Evolutionary conservation across 495 filamentous ascomycete species (phyloP), one percentile per base, ranked within the genome.

Genomic region (Astrocystis sublimbata): DNA sequence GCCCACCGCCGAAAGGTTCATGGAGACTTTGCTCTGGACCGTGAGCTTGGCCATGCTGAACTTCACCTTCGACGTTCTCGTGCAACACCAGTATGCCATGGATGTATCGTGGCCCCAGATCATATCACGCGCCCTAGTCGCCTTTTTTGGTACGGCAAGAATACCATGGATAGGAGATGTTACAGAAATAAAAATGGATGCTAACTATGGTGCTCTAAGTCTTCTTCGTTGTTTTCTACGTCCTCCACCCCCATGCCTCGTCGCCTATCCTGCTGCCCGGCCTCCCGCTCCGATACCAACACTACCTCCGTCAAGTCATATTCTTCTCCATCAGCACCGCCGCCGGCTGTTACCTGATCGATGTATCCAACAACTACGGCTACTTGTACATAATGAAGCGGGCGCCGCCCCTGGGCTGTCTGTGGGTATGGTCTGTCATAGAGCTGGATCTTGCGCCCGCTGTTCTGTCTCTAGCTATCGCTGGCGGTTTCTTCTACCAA

Each of bases 381-480:
- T 97, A 97, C 67, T 87, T 92, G 69, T 90, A 87, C 10, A 87
- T 96, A 3, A 93, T 98, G 94, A 96, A 96, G 78, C 86, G 84
- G 58, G 90, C 92, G 0, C 94, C 94, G 21, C 86, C 92, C 21
- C 71, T 96, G n/a, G 96, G 92, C 1, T 92, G 90, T 15, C 72
- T 97, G 19, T 97, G 93, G 93, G 85, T 98, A 13, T 98, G 93
- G 94, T 88, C 88, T 17, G 86, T 97, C 35, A 78, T 97, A 49
- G 94, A 98, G 75, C 84, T 97, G 76, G 77, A 88, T n/a, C 78
- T 96, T 56, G 73, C 81, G 2, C 86, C 81, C 52, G 89, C 91
- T 1, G 70, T 87, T 7, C 71, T 81, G 31, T 90, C 86, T 67
- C 71, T 89, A 43, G 74, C 83, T 8, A 75, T 80, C 9, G 78